Evolutionary conservation across 257 asterid species (phyloP).

Genomic region (Capsicum baccatum): DNA sequence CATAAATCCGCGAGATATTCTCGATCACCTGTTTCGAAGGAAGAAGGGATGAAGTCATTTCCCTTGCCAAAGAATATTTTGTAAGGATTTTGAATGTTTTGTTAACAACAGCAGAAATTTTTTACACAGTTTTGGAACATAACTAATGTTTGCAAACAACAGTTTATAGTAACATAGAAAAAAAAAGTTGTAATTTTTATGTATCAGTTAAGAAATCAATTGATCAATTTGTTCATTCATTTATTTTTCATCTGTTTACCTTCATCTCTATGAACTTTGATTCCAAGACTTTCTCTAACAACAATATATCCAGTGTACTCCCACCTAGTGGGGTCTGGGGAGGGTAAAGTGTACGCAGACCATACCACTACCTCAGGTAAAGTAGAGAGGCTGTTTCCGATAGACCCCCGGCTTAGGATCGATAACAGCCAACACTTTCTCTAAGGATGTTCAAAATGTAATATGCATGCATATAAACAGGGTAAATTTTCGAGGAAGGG

Average conservation of each 20-base stretch:
- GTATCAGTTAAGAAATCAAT: not conserved
- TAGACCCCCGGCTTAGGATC: too few species aligned
- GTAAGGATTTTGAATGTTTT: slow-evolving; percentile 38
- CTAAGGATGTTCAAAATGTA: not conserved
- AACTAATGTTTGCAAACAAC: slow-evolving; percentile 23
- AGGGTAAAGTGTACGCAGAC: too few species aligned
- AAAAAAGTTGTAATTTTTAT: not conserved
- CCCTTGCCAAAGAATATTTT: slow-evolving; percentile 63
- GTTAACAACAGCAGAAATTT: not conserved
- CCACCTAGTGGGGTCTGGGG: too few species aligned
- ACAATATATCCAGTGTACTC: too few species aligned
- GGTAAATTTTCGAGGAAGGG: not conserved
- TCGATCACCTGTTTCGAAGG: slow-evolving; percentile 31
- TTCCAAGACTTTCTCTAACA: not conserved
- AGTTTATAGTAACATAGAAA: not conserved
- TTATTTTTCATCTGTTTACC: not conserved
- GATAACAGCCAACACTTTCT: not conserved
- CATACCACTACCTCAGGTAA: too few species aligned
- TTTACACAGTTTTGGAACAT: slow-evolving; percentile 3
- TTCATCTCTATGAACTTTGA: not conserved
- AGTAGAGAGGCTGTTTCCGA: too few species aligned
- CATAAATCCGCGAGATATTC: slow-evolving; percentile 47
- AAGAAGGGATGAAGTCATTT: slow-evolving; percentile 36
- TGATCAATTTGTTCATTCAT: slow-evolving; percentile 9
- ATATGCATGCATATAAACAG: not conserved